These are phyloP conservation scores for Cylindrotheca closterium DNA, from an alignment of 108 stramenopile species.

Conservation along the genomic window DNA sequence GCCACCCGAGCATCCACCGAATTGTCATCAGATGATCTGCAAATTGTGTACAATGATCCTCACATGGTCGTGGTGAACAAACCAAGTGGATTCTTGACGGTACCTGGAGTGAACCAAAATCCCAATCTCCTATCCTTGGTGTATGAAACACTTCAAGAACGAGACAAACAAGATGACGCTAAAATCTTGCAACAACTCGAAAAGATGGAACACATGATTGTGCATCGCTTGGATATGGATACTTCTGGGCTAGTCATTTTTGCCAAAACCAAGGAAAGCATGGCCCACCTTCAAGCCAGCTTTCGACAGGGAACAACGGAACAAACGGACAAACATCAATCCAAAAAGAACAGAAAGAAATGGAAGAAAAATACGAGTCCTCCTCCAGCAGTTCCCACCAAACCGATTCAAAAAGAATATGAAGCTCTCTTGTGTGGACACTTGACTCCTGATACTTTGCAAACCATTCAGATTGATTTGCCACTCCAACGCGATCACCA, in stretches of 20 bases:
- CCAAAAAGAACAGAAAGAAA: too few relatives aligned
- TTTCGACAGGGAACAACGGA: slow-evolving; percentile 39
- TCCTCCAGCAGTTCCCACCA: not conserved
- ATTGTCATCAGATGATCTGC: slow-evolving; percentile 31
- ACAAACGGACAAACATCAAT: not conserved
- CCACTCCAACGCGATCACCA: slow-evolving; percentile 79
- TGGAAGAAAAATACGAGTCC: too few relatives aligned
- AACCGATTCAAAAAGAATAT: slow-evolving; percentile 49
- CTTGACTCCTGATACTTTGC: slow-evolving; percentile 24
- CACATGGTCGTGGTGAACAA: slow-evolving; percentile 71
- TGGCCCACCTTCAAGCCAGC: slow-evolving; percentile 49
- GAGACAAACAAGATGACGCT: slow-evolving; percentile 9
- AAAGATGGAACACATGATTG: slow-evolving; percentile 61
- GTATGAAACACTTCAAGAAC: slow-evolving; percentile 36
- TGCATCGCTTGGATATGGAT: slow-evolving; percentile 88
- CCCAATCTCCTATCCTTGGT: slow-evolving; percentile 55
- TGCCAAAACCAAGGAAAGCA: slow-evolving; percentile 38
- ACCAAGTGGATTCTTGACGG: slow-evolving; percentile 74
- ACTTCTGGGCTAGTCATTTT: slow-evolving; percentile 78
- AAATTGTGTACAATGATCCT: slow-evolving; percentile 62
- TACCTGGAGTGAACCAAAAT: slow-evolving; percentile 69
- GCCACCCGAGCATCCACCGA: slow-evolving; percentile 38
- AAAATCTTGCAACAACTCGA: not conserved
- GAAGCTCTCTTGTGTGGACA: slow-evolving; percentile 79
- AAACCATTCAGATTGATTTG: slow-evolving; percentile 47